A percentile compares a stretch with the other conserved stretches of the same genome.
Conservation (phyloP, 768 basidiomycete genomes). For the Roridomyces roridus region DNA sequence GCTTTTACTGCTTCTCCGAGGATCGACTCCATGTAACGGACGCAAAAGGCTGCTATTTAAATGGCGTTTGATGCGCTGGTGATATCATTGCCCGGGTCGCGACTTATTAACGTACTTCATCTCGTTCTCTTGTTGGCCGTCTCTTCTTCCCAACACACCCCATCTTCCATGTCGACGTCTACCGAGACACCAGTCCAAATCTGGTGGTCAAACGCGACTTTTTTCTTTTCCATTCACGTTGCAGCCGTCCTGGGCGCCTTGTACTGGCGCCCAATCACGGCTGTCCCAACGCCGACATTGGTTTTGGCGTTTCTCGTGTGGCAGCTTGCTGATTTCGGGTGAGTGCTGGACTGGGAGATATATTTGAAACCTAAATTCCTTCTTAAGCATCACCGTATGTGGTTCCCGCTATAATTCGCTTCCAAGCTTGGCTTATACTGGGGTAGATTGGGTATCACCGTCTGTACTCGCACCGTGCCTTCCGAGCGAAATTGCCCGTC, state of each 20-base stretch:
- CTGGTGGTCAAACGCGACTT: constrained; percentile 69
- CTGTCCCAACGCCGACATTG: constrained; percentile 51
- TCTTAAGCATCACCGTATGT: constrained; percentile 57
- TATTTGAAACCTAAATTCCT: too few relatives aligned
- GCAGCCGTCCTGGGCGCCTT: constrained; percentile 60
- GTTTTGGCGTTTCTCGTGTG: constrained; percentile 62
- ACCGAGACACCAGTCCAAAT: constrained; percentile 16
- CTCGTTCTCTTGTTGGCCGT: too few relatives aligned
- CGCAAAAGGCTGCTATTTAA: too few relatives aligned
- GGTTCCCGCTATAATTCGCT: neutral
- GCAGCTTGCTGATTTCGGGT: constrained; percentile 79
- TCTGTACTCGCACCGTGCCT: constrained; percentile 78
- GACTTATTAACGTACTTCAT: too few relatives aligned
- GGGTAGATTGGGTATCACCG: constrained; percentile 71
- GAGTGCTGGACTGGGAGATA: too few relatives aligned
- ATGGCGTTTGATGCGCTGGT: too few relatives aligned
- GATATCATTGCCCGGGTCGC: too few relatives aligned
- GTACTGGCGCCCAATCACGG: constrained; percentile 49
- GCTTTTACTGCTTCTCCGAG: too few relatives aligned
- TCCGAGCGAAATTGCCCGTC: constrained; percentile 61
- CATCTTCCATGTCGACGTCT: too few relatives aligned
- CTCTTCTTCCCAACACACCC: constrained; percentile 23
- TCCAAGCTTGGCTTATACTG: neutral
- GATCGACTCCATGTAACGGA: too few relatives aligned
- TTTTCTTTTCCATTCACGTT: constrained; percentile 64